Evolutionary conservation across 768 basidiomycete species (phyloP), one percentile per base, ranked within the genome.

Genomic region (Epithele typhae): DNA sequence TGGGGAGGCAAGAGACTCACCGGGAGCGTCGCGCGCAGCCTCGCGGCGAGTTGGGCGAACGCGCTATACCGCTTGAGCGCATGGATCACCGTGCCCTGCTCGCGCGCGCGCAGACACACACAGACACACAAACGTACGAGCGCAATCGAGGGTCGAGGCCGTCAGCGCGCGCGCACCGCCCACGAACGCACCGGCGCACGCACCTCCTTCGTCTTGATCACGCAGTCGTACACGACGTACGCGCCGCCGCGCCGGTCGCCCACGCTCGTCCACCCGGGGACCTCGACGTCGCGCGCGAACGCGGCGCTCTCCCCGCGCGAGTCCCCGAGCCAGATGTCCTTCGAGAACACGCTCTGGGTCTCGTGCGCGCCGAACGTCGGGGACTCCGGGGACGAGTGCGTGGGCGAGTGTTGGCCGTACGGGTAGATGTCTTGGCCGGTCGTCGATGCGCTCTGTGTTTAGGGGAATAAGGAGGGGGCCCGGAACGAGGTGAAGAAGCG

Each of bases 171-270:
- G n/a, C n/a, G n/a, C n/a, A n/a, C n/a, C n/a, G n/a, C 32, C 1
- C 36, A 36, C 27, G 9, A 7, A 17, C 21, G 4, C 11, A 8
- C 30, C 25, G 34, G 1, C 21, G 43, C 12, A 34, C 63, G 0
- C 24, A 69, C 72, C 68, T 84, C 82, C 61, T 78, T 81, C 0
- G 83, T 86, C 22, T 69, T 76, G 43, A 88, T 80, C 7, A 73
- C 79, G 55, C 81, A 83, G 51, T 87, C 84, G 56, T 85, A 87
- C 9, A 85, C 84, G 42, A 85, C 68, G 57, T 87, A 87, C 0
- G 81, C 84, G 0, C 76, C 74, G n/a, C 77, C 76, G 0, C 70
- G 69, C 33, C 71, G 72, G 54, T 86, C 85, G 1, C 84, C 84
- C 6, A 88, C 85, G 51, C 72, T 79, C 15, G 79, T 82, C 85